These are phyloP conservation scores for Aspergillus mulundensis DNA, from an alignment of 495 filamentous ascomycete species.

Conservation along the genomic window DNA sequence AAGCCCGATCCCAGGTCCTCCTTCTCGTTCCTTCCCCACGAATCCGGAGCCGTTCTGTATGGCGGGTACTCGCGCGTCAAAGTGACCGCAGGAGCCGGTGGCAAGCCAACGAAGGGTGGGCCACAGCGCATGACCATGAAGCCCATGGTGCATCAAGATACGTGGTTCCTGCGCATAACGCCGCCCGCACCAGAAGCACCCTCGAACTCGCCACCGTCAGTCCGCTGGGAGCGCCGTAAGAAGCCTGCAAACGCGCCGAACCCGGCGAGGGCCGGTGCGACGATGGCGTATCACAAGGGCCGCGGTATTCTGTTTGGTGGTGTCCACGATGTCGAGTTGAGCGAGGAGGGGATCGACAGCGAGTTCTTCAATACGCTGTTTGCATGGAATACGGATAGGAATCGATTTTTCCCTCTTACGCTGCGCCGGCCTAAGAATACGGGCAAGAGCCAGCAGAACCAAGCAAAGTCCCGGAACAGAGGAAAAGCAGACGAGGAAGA, in stretches of 20 bases:
- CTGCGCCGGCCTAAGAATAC: constrained; percentile 63
- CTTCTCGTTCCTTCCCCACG: constrained; percentile 87
- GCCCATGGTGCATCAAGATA: constrained; percentile 87
- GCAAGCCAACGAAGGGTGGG: constrained; percentile 60
- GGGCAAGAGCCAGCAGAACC: constrained; percentile 55
- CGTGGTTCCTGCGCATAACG: constrained; percentile 84
- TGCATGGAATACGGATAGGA: constrained; percentile 90
- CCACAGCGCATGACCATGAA: constrained; percentile 67
- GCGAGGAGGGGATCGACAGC: constrained; percentile 90
- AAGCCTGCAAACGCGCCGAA: constrained; percentile 84
- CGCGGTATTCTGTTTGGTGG: constrained; percentile 91
- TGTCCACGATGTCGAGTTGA: constrained; percentile 90
- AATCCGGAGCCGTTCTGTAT: constrained; percentile 80
- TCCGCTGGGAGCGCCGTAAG: constrained; percentile 91
- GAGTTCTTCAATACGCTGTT: constrained; percentile 90
- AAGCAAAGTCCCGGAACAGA: constrained; percentile 59
- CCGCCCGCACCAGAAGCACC: constrained; percentile 62
- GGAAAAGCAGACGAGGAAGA: constrained; percentile 87
- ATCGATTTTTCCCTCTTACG: constrained; percentile 83
- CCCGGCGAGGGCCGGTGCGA: constrained; percentile 78
- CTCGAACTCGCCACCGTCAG: constrained; percentile 55
- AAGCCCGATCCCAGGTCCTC: constrained; percentile 88
- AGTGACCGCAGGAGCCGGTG: constrained; percentile 41
- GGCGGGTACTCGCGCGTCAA: constrained; percentile 94
- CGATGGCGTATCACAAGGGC: constrained; percentile 89